Evolutionary conservation across 192 early-diverging fungal species (phyloP).

Genomic region (Podila epigama): DNA sequence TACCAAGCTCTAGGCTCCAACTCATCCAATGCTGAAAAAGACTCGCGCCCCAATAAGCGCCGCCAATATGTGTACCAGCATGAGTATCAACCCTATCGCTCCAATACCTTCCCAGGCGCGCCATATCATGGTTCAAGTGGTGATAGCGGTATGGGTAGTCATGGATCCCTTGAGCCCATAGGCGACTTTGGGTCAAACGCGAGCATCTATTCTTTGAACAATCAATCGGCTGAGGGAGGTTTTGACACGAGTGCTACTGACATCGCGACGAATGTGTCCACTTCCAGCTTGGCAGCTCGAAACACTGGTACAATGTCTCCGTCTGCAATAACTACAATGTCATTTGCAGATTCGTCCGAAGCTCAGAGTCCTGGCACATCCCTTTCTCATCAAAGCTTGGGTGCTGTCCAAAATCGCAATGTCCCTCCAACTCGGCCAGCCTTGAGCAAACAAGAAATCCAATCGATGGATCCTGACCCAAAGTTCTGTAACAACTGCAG

Average conservation of each 20-base stretch:
- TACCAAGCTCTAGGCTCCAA: too few species aligned
- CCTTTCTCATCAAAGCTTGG: too few species aligned
- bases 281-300: too few species aligned
- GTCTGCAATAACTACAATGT: neutral
- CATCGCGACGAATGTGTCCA: too few species aligned
- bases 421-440: neutral
- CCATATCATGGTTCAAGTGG: neutral
- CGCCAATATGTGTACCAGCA: neutral
- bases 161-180: neutral
- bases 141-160: neutral
- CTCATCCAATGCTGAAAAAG: too few species aligned
- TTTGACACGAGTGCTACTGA: too few species aligned
- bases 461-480: slow-evolving; percentile 35
- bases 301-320: too few species aligned
- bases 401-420: too few species aligned
- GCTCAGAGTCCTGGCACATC: too few species aligned
- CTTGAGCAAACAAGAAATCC: slow-evolving; percentile 25
- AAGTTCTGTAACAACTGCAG: slow-evolving; percentile 35
- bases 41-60: neutral
- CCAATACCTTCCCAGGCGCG: neutral
- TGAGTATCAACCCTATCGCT: neutral
- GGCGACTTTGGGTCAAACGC: neutral
- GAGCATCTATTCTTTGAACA: neutral
- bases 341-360: neutral
- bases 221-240: neutral